Conservation (phyloP, 805 yeast species). For the Sporopachydermia lactativora region DNA sequence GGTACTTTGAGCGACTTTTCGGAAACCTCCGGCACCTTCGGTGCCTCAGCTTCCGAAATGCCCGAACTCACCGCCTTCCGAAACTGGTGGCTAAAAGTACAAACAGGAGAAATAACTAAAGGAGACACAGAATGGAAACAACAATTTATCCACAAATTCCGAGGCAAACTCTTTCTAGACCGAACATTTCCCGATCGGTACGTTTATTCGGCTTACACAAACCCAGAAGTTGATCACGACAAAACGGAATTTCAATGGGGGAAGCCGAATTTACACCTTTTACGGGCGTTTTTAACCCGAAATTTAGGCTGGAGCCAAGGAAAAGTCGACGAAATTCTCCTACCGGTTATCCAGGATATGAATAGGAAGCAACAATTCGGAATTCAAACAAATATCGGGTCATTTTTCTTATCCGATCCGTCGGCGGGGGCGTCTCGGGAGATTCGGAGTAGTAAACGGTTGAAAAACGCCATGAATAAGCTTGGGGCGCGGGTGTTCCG, state of each 20-base stretch:
- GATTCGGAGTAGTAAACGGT: constrained; percentile 8
- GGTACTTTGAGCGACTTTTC: too few relatives aligned
- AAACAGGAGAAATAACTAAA: constrained; percentile 24
- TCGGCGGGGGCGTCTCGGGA: constrained; percentile 4
- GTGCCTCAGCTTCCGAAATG: constrained; percentile 4
- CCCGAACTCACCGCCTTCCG: constrained; percentile 20
- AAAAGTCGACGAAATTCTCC: constrained; percentile 64
- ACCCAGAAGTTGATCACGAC: constrained; percentile 80
- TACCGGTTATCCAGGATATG: constrained; percentile 74
- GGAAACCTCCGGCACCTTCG: too few relatives aligned
- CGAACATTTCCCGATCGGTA: constrained; percentile 54
- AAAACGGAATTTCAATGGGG: constrained; percentile 81
- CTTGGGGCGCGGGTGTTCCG: neutral
- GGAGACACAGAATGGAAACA: constrained; percentile 36
- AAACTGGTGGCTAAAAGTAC: constrained; percentile 44
- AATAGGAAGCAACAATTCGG: constrained; percentile 32
- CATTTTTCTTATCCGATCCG: constrained; percentile 6
- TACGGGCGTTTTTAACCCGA: constrained; percentile 53
- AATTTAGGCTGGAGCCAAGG: constrained; percentile 72
- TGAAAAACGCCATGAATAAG: constrained; percentile 7
- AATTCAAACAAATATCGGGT: constrained; percentile 8
- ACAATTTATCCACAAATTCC: constrained; percentile 40
- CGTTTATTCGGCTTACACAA: constrained; percentile 58
- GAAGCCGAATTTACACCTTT: constrained; percentile 64
- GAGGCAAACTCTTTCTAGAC: constrained; percentile 41